These are phyloP conservation scores for Pterulicium gracile DNA, from an alignment of 1,284 basidiomycete species.

Conservation along the genomic window DNA sequence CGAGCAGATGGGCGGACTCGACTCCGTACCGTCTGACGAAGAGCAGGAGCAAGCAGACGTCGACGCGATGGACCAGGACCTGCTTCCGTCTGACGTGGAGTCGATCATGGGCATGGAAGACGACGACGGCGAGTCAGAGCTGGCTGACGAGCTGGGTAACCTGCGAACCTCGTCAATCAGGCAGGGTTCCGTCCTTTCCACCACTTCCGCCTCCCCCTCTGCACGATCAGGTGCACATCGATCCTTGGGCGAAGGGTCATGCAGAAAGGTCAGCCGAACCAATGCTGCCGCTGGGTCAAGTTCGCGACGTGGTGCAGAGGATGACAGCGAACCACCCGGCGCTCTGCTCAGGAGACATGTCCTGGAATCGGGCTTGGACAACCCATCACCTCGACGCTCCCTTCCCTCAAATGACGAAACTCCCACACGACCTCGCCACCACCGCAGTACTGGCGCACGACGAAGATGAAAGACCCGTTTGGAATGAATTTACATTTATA, in stretches of 20 bases:
- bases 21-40: conserved; percentile 1
- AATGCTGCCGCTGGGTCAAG: too few relatives aligned
- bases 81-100: conserved; percentile 40
- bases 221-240: neutral
- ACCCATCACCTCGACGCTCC: conserved; percentile 14
- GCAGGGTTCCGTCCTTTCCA: neutral
- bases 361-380: conserved; percentile 24
- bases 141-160: conserved; percentile 1
- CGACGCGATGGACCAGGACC: conserved; percentile 63
- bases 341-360: conserved; percentile 18
- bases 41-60: conserved; percentile 24
- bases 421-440: conserved; percentile 44
- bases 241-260: too few relatives aligned
- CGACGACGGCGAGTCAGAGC: conserved; percentile 19
- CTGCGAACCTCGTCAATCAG: neutral
- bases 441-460: conserved; percentile 22
- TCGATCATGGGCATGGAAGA: conserved; percentile 27
- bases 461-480: conserved; percentile 21
- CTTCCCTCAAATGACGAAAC: conserved; percentile 42
- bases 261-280: too few relatives aligned
- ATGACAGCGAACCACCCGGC: conserved; percentile 11
- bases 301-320: conserved; percentile 5
- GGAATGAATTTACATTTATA: neutral
- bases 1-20: conserved; percentile 11
- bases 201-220: neutral